These are phyloP conservation scores for Plasmodium fragile DNA, from an alignment of 169 alveolate genomes.

Conservation along the genomic window DNA sequence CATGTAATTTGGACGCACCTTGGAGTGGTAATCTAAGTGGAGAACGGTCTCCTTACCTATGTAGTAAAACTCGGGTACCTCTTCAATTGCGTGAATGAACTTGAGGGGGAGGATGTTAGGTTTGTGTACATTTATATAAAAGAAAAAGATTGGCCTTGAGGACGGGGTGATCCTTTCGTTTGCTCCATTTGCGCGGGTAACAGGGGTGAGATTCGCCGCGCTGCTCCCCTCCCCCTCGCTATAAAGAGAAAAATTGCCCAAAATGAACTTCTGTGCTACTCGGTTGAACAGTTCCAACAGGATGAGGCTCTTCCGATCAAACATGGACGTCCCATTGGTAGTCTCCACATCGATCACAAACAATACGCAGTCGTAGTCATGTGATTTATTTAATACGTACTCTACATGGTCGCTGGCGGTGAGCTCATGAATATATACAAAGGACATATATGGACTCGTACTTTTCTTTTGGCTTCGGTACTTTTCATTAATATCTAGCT, in stretches of 20 bases:
- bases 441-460: neutral
- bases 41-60: conserved; percentile 7
- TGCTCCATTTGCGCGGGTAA: neutral
- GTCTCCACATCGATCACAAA: conserved; percentile 50
- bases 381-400: conserved; percentile 46
- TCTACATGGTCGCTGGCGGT: conserved; percentile 40
- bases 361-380: conserved; percentile 41
- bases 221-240: neutral
- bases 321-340: conserved; percentile 15
- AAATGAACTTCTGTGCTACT: conserved; percentile 14
- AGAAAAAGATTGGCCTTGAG: conserved; percentile 40
- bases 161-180: neutral
- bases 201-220: neutral
- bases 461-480: neutral
- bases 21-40: neutral
- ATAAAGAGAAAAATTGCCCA: conserved; percentile 18
- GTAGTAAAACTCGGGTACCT: conserved; percentile 42
- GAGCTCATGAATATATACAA: conserved; percentile 40
- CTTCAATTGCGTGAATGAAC: conserved; percentile 13
- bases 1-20: neutral
- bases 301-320: conserved; percentile 27
- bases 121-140: conserved; percentile 38
- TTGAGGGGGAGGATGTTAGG: conserved; percentile 18
- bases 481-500: conserved; percentile 28
- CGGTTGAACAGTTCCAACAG: conserved; percentile 33